Evolutionary conservation across 192 early-diverging fungal species (phyloP).

Genomic region (Phlyctochytrium planicorne): DNA sequence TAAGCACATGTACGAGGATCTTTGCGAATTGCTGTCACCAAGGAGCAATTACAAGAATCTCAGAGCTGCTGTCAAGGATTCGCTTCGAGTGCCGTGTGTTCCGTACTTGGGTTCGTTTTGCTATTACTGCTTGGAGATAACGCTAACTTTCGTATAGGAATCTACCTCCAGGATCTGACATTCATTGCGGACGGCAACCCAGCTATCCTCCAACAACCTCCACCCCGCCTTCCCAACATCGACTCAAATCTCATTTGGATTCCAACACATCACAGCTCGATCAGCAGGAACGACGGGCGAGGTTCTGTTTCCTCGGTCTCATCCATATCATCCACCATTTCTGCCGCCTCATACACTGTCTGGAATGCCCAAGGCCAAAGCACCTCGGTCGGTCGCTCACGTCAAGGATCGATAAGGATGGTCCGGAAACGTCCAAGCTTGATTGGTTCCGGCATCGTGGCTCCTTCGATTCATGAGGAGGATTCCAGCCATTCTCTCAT

Average conservation of each 20-base stretch:
- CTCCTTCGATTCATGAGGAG: background rate
- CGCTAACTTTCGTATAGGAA: no score
- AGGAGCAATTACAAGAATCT: constrained; percentile 1
- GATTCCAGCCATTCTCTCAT: background rate
- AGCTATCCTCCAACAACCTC: background rate
- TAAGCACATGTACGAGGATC: background rate
- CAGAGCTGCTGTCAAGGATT: background rate
- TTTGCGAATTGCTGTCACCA: background rate
- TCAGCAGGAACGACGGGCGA: no score
- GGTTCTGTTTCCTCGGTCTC: background rate
- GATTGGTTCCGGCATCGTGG: background rate
- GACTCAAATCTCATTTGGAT: background rate
- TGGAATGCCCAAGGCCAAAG: no score
- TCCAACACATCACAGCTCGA: no score
- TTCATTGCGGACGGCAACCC: constrained; percentile 59
- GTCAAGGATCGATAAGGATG: no score
- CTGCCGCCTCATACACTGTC: background rate
- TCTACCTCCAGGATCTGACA: constrained; percentile 51
- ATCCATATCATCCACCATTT: background rate
- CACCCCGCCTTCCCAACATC: no score
- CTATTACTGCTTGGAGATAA: no score
- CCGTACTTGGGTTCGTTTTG: constrained; percentile 53
- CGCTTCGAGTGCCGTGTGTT: constrained; percentile 24
- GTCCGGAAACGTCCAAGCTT: no score
- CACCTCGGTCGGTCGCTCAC: background rate